These are phyloP conservation scores for Diaporthe helianthi DNA, from an alignment of 2,329 filamentous ascomycete genomes.

Conservation along the genomic window DNA sequence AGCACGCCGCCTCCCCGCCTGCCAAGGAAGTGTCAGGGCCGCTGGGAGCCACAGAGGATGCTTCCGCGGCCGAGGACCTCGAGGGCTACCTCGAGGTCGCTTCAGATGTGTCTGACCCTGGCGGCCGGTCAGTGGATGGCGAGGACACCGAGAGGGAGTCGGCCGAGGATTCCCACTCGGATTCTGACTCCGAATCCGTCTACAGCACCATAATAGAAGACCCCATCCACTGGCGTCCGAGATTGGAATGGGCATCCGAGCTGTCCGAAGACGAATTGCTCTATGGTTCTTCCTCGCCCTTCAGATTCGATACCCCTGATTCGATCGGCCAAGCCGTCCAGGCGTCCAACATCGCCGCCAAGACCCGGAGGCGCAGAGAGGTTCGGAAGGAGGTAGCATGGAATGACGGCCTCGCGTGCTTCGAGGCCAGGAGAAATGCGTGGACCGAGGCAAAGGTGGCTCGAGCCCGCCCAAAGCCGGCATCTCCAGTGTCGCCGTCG, in stretches of 20 bases:
- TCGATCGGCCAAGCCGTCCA: conserved; percentile 52
- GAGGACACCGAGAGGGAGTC: conserved; percentile 46
- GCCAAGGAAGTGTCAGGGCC: not conserved
- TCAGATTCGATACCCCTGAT: conserved; percentile 59
- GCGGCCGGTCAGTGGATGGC: conserved; percentile 25
- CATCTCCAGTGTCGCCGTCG: conserved; percentile 48
- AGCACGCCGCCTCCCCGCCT: conserved; percentile 7
- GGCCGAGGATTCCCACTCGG: conserved; percentile 49
- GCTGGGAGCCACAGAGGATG: conserved; percentile 1
- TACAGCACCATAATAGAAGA: conserved; percentile 67
- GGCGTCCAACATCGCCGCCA: conserved; percentile 54
- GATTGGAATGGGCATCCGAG: conserved; percentile 65
- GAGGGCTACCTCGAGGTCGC: conserved; percentile 30
- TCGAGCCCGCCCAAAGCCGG: conserved; percentile 58
- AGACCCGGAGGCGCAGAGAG: conserved; percentile 62
- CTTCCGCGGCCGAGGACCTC: conserved; percentile 3
- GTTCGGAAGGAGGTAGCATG: conserved; percentile 72
- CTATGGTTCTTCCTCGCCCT: conserved; percentile 50
- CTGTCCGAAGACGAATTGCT: conserved; percentile 57
- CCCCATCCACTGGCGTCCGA: conserved; percentile 54
- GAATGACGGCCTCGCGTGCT: conserved; percentile 85
- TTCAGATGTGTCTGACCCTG: conserved; percentile 21
- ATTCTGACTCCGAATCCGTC: conserved; percentile 55
- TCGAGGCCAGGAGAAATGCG: conserved; percentile 76
- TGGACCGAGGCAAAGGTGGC: conserved; percentile 82